Base-by-base conservation (phyloP, 768 basidiomycete genomes). In the Pleurotus sapidus region DNA sequence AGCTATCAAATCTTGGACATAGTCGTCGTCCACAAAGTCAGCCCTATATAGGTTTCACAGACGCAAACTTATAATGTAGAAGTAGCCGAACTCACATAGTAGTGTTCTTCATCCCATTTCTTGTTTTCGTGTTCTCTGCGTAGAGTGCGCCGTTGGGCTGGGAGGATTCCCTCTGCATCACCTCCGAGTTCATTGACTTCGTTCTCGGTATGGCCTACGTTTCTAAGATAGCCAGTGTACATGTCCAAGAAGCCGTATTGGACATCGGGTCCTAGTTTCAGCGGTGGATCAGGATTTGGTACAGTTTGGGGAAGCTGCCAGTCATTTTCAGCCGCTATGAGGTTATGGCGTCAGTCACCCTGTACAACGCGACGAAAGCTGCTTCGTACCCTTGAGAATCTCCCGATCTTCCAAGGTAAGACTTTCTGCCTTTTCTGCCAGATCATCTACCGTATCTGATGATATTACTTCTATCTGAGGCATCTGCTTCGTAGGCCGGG, bases 21-120 rank as follows among this genome's bases (percentile, higher is more conserved):
- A 82, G 56, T 84, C 87, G 61, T 88, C 84, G 54, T 93, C 89
- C 49, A 80, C 84, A 62, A 79, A 93, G 68, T 95, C 92, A 2
- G 91, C 91, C 79, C 92, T 94, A 46, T n/a, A 46, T 39, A 50
- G 47, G 43, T 43, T 47, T 58, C 46, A 58, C 9, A 34, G 11
- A 8, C 9, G 30, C 11, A 11, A 11, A 34, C 11, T 11, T 34
- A 11, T 7, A 12, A 34, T 11, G 30, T 34, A 39, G 20, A 34
- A 14, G 27, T n/a, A 12, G 14, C 5, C 5, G 12, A 37, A 12
- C 83, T 54, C 69, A 92, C 92, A 92, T 86, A 67, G n/a, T 93
- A 94, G 71, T 93, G 77, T 63, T 93, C 91, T 64, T 84, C 85
- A 63, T 93, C 87, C 81, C 87, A 95, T 70, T 92, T 93, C 27